Percentiles rank a stretch among this genome's conserved stretches.
Evolutionary conservation across 106 monocot genomes (phyloP).

Genomic region (Posidonia australis): DNA sequence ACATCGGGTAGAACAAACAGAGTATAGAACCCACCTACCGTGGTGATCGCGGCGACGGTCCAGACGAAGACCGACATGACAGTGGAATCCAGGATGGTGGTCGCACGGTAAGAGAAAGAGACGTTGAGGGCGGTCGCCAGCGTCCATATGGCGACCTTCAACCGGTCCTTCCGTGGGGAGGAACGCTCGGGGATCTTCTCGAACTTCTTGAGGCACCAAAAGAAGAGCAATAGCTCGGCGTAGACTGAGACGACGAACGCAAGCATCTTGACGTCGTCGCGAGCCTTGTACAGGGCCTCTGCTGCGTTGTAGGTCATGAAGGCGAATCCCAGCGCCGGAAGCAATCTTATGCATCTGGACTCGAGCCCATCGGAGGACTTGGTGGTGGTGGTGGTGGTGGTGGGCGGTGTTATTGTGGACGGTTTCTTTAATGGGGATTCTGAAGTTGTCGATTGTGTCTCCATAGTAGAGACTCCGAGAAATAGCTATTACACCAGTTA

Average conservation of each 20-base stretch:
- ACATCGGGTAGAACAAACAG: neutral
- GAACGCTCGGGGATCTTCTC: neutral
- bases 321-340: neutral
- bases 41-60: neutral
- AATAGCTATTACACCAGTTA: too few species aligned
- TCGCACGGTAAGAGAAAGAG: neutral
- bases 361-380: too few species aligned
- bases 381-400: too few species aligned
- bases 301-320: neutral
- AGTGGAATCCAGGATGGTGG: neutral
- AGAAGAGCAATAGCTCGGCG: neutral
- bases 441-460: too few species aligned
- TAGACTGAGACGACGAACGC: neutral
- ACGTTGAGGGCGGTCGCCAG: neutral
- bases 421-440: too few species aligned
- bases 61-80: neutral
- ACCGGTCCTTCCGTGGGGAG: neutral
- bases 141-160: neutral
- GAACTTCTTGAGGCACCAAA: neutral
- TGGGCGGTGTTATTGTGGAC: too few species aligned
- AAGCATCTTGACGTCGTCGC: neutral
- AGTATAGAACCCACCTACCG: neutral
- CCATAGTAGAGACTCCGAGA: too few species aligned
- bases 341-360: too few species aligned
- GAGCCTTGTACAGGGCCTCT: neutral